Conservation (phyloP, 2,329 filamentous ascomycete species). For the Juglanconis juglandina region DNA sequence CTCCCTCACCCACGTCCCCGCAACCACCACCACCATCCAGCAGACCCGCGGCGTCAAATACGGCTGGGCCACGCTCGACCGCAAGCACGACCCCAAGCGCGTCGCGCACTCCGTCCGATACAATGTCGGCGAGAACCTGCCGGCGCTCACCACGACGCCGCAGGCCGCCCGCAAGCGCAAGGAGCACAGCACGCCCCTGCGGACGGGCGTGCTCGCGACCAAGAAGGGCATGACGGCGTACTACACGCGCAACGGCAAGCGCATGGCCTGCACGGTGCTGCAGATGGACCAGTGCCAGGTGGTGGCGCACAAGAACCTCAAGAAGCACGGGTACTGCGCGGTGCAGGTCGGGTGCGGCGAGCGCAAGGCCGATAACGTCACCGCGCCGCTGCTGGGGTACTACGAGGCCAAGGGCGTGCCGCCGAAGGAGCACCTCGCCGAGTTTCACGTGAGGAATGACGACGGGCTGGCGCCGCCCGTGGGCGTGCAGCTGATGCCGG, state of each 20-base stretch:
- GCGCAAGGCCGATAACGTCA: conserved; percentile 71
- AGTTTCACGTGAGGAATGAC: conserved; percentile 79
- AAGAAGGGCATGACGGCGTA: conserved; percentile 97
- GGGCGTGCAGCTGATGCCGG: conserved; percentile 73
- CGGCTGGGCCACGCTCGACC: conserved; percentile 54
- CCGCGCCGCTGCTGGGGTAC: conserved; percentile 81
- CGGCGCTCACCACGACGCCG: conserved; percentile 53
- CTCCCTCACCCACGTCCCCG: conserved; percentile 39
- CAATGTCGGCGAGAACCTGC: conserved; percentile 55
- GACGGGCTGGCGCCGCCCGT: conserved; percentile 67
- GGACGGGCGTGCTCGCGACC: conserved; percentile 77
- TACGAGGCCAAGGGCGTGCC: conserved; percentile 78
- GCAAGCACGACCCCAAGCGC: conserved; percentile 27
- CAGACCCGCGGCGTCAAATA: conserved; percentile 48
- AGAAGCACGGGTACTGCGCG: conserved; percentile 85
- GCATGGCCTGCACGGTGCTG: conserved; percentile 84
- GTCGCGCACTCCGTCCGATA: conserved; percentile 51
- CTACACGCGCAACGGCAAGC: conserved; percentile 74
- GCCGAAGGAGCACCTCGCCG: conserved; percentile 77
- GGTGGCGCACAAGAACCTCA: conserved; percentile 76
- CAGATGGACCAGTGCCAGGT: conserved; percentile 93
- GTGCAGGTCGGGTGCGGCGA: conserved; percentile 83
- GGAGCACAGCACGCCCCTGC: conserved; percentile 57
- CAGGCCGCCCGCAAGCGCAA: conserved; percentile 59
- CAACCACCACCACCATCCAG: conserved; percentile 31